Conservation (phyloP, 352 stramenopile species). For the Phytophthora hibernalis region DNA sequence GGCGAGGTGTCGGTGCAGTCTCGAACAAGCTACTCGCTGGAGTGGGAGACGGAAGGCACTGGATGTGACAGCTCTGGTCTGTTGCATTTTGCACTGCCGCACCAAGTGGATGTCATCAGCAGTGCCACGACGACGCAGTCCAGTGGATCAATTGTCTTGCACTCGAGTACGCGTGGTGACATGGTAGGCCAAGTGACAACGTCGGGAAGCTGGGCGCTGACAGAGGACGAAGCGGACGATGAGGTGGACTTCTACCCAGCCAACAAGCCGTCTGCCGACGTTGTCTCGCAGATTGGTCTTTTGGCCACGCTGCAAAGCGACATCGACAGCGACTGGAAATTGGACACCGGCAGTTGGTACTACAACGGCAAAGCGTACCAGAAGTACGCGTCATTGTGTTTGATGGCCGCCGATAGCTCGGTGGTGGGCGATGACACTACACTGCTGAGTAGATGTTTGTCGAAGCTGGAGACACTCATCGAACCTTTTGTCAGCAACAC, state of each 20-base stretch:
- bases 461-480: conserved; percentile 64
- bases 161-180: conserved; percentile 63
- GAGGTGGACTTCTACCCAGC: conserved; percentile 68
- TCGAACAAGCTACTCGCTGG: conserved; percentile 58
- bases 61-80: conserved; percentile 42
- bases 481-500: conserved; percentile 70
- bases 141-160: conserved; percentile 44
- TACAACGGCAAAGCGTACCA: conserved; percentile 82
- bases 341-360: conserved; percentile 68
- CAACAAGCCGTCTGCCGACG: conserved; percentile 40
- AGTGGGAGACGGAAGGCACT: conserved; percentile 48
- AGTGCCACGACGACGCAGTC: conserved; percentile 16
- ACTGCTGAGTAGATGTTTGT: conserved; percentile 54
- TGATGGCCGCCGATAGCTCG: conserved; percentile 65
- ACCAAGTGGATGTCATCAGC: conserved; percentile 51
- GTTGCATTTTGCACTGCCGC: conserved; percentile 58
- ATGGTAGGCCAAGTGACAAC: conserved; percentile 63
- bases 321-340: conserved; percentile 63
- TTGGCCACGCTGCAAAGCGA: conserved; percentile 54
- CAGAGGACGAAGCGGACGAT: conserved; percentile 54
- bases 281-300: conserved; percentile 50
- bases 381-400: conserved; percentile 82
- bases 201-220: conserved; percentile 52
- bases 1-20: conserved; percentile 47
- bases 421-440: conserved; percentile 61